Evolutionary conservation across 1,139 yeast genomes (phyloP), one percentile per base, ranked within the genome.

Genomic region (Geotrichum carabidarum): DNA sequence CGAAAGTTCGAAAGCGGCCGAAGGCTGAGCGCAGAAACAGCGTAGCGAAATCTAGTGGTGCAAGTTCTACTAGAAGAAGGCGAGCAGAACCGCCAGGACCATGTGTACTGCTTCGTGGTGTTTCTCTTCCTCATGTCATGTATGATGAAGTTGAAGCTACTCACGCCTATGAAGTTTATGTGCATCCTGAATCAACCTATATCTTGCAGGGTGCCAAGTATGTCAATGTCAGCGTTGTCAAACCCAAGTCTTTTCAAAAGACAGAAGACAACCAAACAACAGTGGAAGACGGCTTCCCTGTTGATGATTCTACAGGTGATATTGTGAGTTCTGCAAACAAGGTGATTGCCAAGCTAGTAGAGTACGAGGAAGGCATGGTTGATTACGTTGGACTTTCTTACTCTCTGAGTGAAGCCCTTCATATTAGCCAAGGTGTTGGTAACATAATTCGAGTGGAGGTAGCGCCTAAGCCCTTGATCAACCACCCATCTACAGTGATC

Each of bases 171-270:
- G 77, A 75, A 49, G 73, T 81, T 0, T 79, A 75, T 62, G 76
- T 72, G 9, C 75, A 79, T 63, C 69, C 71, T 54, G 71, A 66
- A 42, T 74, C 74, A 12, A 65, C 66, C 0, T 65, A 59, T 52
- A 64, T 67, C 1, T 63, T 80, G 12, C 66, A 66, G 31, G 65
- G 68, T 8, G 67, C 76, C 1, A 78, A 76, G 37, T 80, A 72
- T 64, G 89, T 83, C 7, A 77, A 78, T 8, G 83, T 86, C 0
- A 78, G 86, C 0, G 73, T 84, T 0, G 69, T 86, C 36, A 54
- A 55, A 27, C 70, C 70, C 7, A 58, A 64, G 30, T 51, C 60
- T 8, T 43, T 61, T 11, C 56, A 59, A 40, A 56, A 57, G 12
- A 37, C 40, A 31, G 15, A 40, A 15, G 32, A 46, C 17, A 15